Conservation (phyloP, 306 rosid genomes). For the Lupinus albus region DNA sequence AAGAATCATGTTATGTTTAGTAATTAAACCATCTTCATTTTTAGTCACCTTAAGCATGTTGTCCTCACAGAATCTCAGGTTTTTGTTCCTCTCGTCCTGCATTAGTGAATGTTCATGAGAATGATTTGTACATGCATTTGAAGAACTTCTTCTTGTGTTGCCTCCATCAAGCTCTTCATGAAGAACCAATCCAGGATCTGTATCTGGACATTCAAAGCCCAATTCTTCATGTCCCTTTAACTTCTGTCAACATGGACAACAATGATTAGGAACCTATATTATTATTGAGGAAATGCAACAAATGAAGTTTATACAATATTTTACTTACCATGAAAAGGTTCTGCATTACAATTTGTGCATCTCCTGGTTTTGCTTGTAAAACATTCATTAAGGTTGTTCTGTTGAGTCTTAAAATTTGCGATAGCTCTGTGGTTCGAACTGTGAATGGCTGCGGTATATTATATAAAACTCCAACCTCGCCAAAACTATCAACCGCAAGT, state of each 20-base stretch:
- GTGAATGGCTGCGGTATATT: conserved; percentile 63
- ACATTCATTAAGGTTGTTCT: conserved; percentile 56
- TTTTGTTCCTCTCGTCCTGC: conserved; percentile 42
- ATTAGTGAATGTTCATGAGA: conserved; percentile 32
- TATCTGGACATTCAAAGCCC: conserved; percentile 41
- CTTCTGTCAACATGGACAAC: conserved; percentile 51
- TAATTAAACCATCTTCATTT: conserved; percentile 31
- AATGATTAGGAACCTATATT: conserved; percentile 33
- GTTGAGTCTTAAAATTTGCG: conserved; percentile 69
- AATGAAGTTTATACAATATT: conserved; percentile 7
- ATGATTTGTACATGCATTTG: conserved; percentile 37
- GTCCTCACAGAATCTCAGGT: conserved; percentile 35
- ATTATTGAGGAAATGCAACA: conserved; percentile 16
- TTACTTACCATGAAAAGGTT: conserved; percentile 63
- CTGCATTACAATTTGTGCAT: conserved; percentile 54
- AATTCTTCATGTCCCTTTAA: conserved; percentile 50
- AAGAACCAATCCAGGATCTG: conserved; percentile 38
- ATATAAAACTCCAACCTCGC: conserved; percentile 67
- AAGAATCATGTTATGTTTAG: conserved; percentile 23
- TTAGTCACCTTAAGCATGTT: conserved; percentile 39
- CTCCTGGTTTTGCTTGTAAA: conserved; percentile 53
- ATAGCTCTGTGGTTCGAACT: conserved; percentile 67
- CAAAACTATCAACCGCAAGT: conserved; percentile 60
- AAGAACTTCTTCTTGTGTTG: conserved; percentile 38
- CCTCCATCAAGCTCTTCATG: conserved; percentile 42